Percentiles rank a stretch among this genome's conserved stretches.
Evolutionary conservation across 441 rosid genomes (phyloP).

Genomic region (Jatropha podagrica): DNA sequence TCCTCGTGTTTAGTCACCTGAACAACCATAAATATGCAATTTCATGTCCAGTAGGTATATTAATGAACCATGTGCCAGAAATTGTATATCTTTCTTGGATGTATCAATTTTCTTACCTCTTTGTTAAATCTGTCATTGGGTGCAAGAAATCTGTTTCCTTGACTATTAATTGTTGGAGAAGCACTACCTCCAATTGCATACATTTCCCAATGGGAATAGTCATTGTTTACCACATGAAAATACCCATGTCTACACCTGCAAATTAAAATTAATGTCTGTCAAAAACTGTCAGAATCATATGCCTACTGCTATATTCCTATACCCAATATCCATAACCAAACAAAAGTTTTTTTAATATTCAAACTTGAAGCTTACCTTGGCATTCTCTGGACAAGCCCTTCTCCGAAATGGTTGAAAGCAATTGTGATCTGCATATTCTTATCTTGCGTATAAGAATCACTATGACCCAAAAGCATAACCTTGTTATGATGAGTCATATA

Average conservation of each 20-base stretch:
- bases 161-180: slow-evolving; percentile 66
- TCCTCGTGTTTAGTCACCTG: slow-evolving; percentile 69
- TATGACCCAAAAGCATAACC: slow-evolving; percentile 86
- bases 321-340: too few species aligned
- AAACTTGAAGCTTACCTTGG: slow-evolving; percentile 56
- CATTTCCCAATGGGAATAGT: slow-evolving; percentile 70
- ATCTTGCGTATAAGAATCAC: slow-evolving; percentile 65
- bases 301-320: too few species aligned
- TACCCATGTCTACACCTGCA: slow-evolving; percentile 72
- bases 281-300: too few species aligned
- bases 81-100: neutral
- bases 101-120: slow-evolving; percentile 34
- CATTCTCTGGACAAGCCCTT: slow-evolving; percentile 94
- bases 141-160: slow-evolving; percentile 64
- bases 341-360: too few species aligned
- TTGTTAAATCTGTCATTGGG: slow-evolving; percentile 39
- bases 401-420: slow-evolving; percentile 93
- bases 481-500: slow-evolving; percentile 83
- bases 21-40: neutral
- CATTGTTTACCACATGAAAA: slow-evolving; percentile 77
- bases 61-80: neutral
- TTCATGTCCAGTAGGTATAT: too few species aligned
- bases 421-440: slow-evolving; percentile 94
- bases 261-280: neutral
- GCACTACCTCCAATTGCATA: slow-evolving; percentile 81